Percentiles rank a stretch among this genome's conserved stretches.
Conservation (phyloP, 441 rosid species). For the Gossypium aridum region DNA sequence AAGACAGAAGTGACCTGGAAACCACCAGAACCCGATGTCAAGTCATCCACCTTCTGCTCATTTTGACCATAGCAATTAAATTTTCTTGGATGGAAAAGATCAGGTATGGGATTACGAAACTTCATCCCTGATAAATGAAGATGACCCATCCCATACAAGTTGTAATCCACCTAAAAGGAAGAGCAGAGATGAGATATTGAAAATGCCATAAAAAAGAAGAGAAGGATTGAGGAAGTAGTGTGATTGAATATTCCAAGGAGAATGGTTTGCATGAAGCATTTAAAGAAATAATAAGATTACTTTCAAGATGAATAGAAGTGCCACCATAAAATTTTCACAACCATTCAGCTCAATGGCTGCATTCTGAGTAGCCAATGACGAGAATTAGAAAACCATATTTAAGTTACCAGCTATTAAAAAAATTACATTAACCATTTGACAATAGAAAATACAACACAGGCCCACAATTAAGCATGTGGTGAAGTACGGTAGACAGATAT, state of each 20-base stretch:
- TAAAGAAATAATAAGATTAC: background rate
- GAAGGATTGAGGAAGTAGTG: background rate
- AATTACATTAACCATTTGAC: constrained; percentile 2
- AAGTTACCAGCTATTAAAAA: background rate
- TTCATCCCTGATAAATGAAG: constrained; percentile 77
- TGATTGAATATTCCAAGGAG: background rate
- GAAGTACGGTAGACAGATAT: background rate
- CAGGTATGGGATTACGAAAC: constrained; percentile 84
- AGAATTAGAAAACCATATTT: background rate
- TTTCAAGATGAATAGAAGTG: background rate
- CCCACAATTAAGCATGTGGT: background rate
- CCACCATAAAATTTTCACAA: constrained; percentile 2
- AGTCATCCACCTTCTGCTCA: constrained; percentile 29
- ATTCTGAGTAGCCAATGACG: background rate
- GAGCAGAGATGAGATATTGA: constrained; percentile 5
- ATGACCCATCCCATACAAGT: constrained; percentile 95
- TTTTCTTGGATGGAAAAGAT: constrained; percentile 33
- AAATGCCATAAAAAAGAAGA: constrained; percentile 3
- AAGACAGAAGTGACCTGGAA: constrained; percentile 38
- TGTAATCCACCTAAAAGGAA: constrained; percentile 69
- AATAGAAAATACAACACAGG: background rate
- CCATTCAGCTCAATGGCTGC: background rate
- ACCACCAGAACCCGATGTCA: constrained; percentile 27
- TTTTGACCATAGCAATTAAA: constrained; percentile 23
- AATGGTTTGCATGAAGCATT: background rate